Evolutionary conservation across 306 rosid species (phyloP), one percentile per base, ranked within the genome.

Genomic region (Trichosanthes cucumerina): DNA sequence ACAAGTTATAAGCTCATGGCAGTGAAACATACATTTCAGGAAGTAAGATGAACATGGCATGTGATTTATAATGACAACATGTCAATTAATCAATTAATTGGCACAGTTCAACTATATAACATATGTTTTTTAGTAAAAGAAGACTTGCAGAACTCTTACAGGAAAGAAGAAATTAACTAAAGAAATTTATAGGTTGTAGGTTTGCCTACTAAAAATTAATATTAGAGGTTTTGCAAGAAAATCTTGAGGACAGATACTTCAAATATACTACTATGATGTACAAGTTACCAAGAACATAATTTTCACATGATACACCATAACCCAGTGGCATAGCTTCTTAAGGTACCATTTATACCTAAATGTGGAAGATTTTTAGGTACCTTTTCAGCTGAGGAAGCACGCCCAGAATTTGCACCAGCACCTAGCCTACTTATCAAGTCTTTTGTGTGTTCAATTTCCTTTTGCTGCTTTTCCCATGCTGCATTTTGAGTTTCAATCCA

Each of bases 401-500:
- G 92, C 15, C 98, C 97, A 5, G 98, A 92, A 87, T 91, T 95
- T 68, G 90, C 97, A 74, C 98, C 98, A 66, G 98, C 98, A 9
- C 98, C 93, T 87, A 95, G 83, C 83, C 98, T 87, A 53, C 47
- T 87, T 64, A 95, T 92, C 56, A 95, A 88, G 79, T 91, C 97
- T 87, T 80, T 91, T 10, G 96, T 90, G 0, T 90, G 95, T 49
- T 89, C 98, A 82, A 95, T 95, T 86, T 95, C 97, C 84, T 92
- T 95, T 88, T 95, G 97, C 90, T 95, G 97, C 91, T 95, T 95
- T 87, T 89, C 97, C 97, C 97, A 95, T 63, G 98, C 97, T 80
- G 97, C 92, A 84, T 88, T 79, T 83, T 95, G 97, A 75, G 92
- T 75, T 85, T 92, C 98, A 75, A 88, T 87, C 98, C 98, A 95